Conservation (phyloP, 2,329 filamentous ascomycete genomes). For the Alternaria sp. region DNA sequence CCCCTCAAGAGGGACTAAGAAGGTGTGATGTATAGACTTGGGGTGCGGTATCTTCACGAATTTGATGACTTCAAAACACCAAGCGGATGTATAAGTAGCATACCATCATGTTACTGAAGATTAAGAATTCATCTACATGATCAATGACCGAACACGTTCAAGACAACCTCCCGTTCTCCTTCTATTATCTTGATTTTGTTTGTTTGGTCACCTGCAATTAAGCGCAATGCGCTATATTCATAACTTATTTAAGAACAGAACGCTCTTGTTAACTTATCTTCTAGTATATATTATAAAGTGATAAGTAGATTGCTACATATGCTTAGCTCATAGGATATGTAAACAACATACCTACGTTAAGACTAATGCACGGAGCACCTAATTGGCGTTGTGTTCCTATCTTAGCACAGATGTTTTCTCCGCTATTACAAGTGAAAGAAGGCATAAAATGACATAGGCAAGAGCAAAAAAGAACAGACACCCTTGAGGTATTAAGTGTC, state of each 20-base stretch:
- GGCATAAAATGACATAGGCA: not conserved
- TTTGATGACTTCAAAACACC: slow-evolving; percentile 41
- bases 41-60: slow-evolving; percentile 44
- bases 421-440: not conserved
- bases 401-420: not conserved
- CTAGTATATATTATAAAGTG: not conserved
- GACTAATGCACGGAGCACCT: not conserved
- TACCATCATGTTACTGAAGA: slow-evolving; percentile 10
- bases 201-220: not conserved
- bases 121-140: not conserved
- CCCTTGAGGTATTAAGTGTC: not conserved
- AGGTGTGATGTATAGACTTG: slow-evolving; percentile 13
- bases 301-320: not conserved
- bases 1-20: slow-evolving; percentile 72
- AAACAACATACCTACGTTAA: not conserved
- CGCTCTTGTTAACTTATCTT: not conserved
- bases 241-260: not conserved
- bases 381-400: not conserved
- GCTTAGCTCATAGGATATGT: not conserved
- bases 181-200: not conserved
- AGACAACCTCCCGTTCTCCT: not conserved
- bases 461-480: not conserved
- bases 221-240: not conserved
- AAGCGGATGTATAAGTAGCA: slow-evolving; percentile 28
- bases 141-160: not conserved